Evolutionary conservation across 257 asterid species (phyloP).

Genomic region (Prunella vulgaris): DNA sequence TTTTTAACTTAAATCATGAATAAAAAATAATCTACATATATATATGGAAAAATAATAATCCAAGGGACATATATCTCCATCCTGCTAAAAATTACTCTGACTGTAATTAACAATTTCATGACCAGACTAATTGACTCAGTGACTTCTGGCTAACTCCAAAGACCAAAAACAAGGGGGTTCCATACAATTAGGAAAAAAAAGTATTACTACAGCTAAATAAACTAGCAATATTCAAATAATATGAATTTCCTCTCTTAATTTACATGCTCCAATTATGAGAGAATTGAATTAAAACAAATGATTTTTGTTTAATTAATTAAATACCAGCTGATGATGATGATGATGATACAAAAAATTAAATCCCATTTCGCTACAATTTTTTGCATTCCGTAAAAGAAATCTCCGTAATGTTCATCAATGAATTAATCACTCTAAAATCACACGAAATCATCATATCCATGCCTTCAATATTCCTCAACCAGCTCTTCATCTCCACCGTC

Average conservation of each 20-base stretch:
- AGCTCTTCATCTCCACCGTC: conserved; percentile 38
- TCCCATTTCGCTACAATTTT: not conserved
- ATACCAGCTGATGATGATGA: conserved; percentile 6
- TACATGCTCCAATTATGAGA: too few relatives aligned
- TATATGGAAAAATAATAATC: too few relatives aligned
- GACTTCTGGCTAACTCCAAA: too few relatives aligned
- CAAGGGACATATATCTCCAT: too few relatives aligned
- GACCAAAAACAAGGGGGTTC: too few relatives aligned
- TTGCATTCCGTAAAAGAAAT: conserved; percentile 38
- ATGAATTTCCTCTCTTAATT: not conserved
- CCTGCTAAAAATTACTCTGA: too few relatives aligned
- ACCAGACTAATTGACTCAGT: not conserved
- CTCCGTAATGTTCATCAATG: conserved; percentile 24
- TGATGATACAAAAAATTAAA: not conserved
- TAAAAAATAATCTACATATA: too few relatives aligned
- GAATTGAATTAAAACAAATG: not conserved
- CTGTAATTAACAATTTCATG: too few relatives aligned
- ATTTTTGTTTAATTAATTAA: not conserved
- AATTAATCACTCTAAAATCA: conserved; percentile 38
- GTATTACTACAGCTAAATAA: not conserved
- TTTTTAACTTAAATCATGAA: too few relatives aligned
- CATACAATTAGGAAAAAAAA: too few relatives aligned
- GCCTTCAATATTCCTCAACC: conserved; percentile 25
- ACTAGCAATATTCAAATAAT: not conserved
- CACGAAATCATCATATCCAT: conserved; percentile 34